Evolutionary conservation across 2,329 filamentous ascomycete genomes (phyloP).

Genomic region (Aspergillus tanneri): DNA sequence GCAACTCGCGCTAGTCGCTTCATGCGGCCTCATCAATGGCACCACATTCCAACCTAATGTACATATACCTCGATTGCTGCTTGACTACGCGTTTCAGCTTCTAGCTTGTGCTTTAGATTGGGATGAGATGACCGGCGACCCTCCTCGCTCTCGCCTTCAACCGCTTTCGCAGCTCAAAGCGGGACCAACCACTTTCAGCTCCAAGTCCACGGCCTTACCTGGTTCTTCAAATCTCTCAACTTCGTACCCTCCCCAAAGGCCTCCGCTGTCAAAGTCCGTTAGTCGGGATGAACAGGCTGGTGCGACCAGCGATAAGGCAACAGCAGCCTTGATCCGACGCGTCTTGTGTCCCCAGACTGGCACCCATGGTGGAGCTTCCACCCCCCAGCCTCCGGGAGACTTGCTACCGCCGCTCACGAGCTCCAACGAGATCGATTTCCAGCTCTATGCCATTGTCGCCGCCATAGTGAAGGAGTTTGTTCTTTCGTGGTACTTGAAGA

Average conservation of each 20-base stretch:
- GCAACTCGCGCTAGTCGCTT: slow-evolving; percentile 6
- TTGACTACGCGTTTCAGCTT: background rate
- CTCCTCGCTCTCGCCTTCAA: slow-evolving; percentile 39
- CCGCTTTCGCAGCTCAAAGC: slow-evolving; percentile 42
- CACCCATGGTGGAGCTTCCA: slow-evolving; percentile 49
- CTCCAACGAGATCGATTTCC: slow-evolving; percentile 87
- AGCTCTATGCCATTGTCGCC: slow-evolving; percentile 89
- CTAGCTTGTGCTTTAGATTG: slow-evolving; percentile 14
- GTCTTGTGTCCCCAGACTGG: slow-evolving; percentile 70
- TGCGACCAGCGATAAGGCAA: slow-evolving; percentile 73
- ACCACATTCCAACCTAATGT: background rate
- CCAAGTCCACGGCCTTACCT: slow-evolving; percentile 33
- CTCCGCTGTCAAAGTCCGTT: slow-evolving; percentile 26
- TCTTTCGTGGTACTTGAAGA: slow-evolving; percentile 87
- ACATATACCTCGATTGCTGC: background rate
- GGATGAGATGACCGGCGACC: slow-evolving; percentile 42
- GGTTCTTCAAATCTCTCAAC: slow-evolving; percentile 27
- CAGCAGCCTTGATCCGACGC: slow-evolving; percentile 75
- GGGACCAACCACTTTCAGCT: slow-evolving; percentile 37
- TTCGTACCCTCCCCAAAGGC: slow-evolving; percentile 33
- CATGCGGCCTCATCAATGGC: background rate
- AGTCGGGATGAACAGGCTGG: slow-evolving; percentile 42
- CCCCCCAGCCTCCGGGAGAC: slow-evolving; percentile 69
- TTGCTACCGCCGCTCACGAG: slow-evolving; percentile 88
- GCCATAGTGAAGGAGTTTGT: slow-evolving; percentile 89